Base-by-base conservation (phyloP, 495 filamentous ascomycete genomes). In the Aspergillus biplanus region DNA sequence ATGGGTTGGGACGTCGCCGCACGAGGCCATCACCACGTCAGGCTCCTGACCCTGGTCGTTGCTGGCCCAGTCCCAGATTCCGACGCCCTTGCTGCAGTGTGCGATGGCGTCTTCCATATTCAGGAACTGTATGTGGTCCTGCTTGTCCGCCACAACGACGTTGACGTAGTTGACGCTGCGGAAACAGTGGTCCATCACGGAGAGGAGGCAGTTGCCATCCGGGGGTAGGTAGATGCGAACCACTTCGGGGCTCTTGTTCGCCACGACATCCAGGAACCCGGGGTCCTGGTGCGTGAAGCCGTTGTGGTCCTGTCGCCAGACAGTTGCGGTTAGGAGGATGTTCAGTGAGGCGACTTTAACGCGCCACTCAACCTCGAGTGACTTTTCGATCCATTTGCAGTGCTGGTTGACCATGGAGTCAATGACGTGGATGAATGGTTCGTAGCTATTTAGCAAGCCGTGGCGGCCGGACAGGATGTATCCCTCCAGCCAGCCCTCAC, bases 361-460 rank as follows among this genome's bases (percentile, higher is more conserved):
- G 33, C 89, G 82, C 88, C 88, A 92, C 64, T 88, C 85, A 4
- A 91, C 84, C 67, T 91, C 89, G 8, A 85, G 73, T 64, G 84
- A 89, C 73, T 92, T 92, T 67, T 92, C 89, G 53, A 92, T 80
- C 89, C 88, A 90, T 71, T 92, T 92, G 78, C 87, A 90, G 75
- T 91, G 89, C 73, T 90, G 88, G 71, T 90, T 90, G 55, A 92
- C 88, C 88, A 91, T 92, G 1, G 84, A 88, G 69, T 92, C 89
- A 66, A 92, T 90, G 67, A 92, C 83, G 66, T 92, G 89, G 62
- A 91, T 88, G 70, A 91, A 92, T 0, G 89, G 88, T 69, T 92
- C 88, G 76, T 92, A 92, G 74, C 84, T 87, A 77, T 92, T 92
- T 37, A 92, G 80, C 47, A 92, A 72, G 18, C 89, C 88, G 67